These are phyloP conservation scores for Nicotiana noctiflora DNA, from an alignment of 257 asterid genomes.

Conservation along the genomic window DNA sequence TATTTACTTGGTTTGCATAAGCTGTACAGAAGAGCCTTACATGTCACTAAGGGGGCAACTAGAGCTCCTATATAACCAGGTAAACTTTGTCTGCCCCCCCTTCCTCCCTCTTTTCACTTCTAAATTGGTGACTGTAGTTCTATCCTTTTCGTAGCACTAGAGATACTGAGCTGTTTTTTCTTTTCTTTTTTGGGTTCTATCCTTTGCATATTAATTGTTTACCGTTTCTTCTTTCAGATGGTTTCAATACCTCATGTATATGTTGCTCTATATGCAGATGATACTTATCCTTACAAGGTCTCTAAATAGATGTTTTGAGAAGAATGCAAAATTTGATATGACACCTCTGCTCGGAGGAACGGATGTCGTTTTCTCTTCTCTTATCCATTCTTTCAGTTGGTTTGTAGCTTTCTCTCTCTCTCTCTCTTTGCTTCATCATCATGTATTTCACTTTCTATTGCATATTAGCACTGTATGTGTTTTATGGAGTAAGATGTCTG, in stretches of 20 bases:
- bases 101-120: neutral
- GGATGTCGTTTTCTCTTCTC: conserved; percentile 82
- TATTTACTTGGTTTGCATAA: conserved; percentile 90
- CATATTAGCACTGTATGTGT: neutral
- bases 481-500: neutral
- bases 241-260: conserved; percentile 12
- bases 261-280: conserved; percentile 52
- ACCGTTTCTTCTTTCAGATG: neutral
- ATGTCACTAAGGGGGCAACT: conserved; percentile 80
- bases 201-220: neutral
- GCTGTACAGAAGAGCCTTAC: conserved; percentile 90
- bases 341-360: conserved; percentile 96
- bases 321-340: conserved; percentile 92
- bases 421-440: conserved; percentile 1
- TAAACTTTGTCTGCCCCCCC: neutral
- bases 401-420: conserved; percentile 26
- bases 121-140: neutral
- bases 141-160: neutral
- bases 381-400: conserved; percentile 94
- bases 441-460: neutral
- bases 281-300: conserved; percentile 90
- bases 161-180: neutral
- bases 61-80: conserved; percentile 45
- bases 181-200: too few relatives aligned
- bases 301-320: conserved; percentile 86